Base-by-base conservation (phyloP, 1,139 yeast genomes). In the Arxiozyma heterogenica region DNA sequence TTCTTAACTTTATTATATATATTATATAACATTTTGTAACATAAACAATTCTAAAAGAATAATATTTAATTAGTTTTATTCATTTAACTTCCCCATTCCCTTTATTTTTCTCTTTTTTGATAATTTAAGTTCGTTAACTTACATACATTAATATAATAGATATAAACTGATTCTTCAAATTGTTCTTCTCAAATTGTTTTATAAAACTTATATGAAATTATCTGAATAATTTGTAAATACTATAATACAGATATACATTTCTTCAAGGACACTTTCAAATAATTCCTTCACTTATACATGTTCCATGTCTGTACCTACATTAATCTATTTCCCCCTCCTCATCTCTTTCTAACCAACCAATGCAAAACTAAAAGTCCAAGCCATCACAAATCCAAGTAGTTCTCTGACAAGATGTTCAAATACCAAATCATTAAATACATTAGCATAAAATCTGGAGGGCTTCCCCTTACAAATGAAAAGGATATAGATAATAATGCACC, bases 331-430 rank as follows among this genome's bases (percentile, higher is more conserved):
- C n/a, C 4, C 39, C 15, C 8, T 15, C n/a, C 15, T 34, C 15
- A 17, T 11, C 39, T 15, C 2, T 9, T 50, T 9, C 50, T 72
- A 75, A 50, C 75, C 76, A 11, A 76, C 74, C 61, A 88, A 71
- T 0, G 93, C 94, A 70, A 81, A 84, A 49, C 84, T 80, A 65
- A 88, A 74, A 59, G 95, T 86, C 96, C 96, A 88, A 75, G 86
- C 82, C 84, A 88, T 84, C 30, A 86, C 75, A 64, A 74, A 88
- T 20, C 93, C 88, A 2, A 91, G 81, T 18, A 85, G 64, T 55
- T 83, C 83, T 44, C 83, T 72, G 20, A 80, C 71, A 6, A 86
- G 58, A 18, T 84, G 81, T 49, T 76, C 80, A 3, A 83, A 53
- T 57, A 83, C 77, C 0, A 88, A 70, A 54, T 81, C 84, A 46